phyloP scores from a whole-genome alignment of 2,329 filamentous ascomycete species.

The Lecanicillium sp. region DNA sequence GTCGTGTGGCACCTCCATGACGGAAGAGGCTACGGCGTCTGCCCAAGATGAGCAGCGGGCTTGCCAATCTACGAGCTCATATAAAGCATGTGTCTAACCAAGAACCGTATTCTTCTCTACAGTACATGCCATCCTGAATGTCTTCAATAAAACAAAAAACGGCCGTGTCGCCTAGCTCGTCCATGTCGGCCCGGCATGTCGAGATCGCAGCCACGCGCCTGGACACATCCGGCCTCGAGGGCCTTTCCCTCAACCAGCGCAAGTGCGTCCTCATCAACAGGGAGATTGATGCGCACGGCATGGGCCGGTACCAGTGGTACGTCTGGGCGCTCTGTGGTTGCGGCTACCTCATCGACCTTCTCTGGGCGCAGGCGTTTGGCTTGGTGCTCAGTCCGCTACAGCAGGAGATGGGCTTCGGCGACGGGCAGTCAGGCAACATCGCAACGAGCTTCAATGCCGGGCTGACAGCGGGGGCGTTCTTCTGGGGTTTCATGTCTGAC shows the following conservation, averaged over 20 bases:
- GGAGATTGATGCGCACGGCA: constrained; percentile 46
- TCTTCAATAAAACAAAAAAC: not conserved
- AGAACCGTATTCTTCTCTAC: no score
- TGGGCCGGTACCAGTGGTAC: constrained; percentile 49
- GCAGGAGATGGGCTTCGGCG: constrained; percentile 49
- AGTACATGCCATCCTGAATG: no score
- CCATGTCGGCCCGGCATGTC: not conserved
- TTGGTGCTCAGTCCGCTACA: constrained; percentile 47
- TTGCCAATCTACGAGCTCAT: no score
- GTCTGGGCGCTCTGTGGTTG: constrained; percentile 48
- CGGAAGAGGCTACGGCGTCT: no score
- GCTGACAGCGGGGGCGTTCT: constrained; percentile 48
- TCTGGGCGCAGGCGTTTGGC: constrained; percentile 54
- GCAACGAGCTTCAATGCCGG: constrained; percentile 49
- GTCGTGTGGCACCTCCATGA: no score
- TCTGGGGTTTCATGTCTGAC: constrained; percentile 51
- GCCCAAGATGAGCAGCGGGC: no score
- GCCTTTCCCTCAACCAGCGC: constrained; percentile 28
- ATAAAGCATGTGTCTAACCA: no score
- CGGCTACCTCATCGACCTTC: constrained; percentile 49
- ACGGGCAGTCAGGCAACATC: constrained; percentile 37
- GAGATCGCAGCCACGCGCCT: not conserved
- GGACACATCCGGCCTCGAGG: constrained; percentile 18
- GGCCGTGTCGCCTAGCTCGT: not conserved
- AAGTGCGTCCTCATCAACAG: constrained; percentile 31